A percentile compares a stretch with the other conserved stretches of the same genome.
Evolutionary conservation across 2,329 filamentous ascomycete species (phyloP).

Genomic region (Arthroderma sp.): DNA sequence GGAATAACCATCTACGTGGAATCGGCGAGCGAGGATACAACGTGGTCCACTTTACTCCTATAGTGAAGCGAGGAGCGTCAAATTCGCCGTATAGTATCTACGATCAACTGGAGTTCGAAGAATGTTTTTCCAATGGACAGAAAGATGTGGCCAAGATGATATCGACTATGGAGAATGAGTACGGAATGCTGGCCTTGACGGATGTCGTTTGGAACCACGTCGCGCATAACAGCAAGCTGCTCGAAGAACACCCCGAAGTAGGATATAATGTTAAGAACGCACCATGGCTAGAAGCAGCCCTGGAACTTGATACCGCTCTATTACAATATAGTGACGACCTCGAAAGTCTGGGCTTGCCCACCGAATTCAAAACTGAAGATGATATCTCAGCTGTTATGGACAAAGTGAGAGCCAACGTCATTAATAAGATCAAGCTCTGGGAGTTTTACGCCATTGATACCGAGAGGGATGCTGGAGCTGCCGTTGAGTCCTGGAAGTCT

Average conservation of each 20-base stretch:
- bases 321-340: conserved; percentile 51
- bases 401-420: conserved; percentile 66
- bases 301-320: conserved; percentile 70
- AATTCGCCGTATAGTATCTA: conserved; percentile 97
- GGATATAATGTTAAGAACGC: conserved; percentile 91
- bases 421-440: conserved; percentile 71
- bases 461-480: conserved; percentile 55
- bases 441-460: conserved; percentile 84
- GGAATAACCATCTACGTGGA: conserved; percentile 76
- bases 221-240: conserved; percentile 87
- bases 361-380: conserved; percentile 54
- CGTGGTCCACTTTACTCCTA: conserved; percentile 95
- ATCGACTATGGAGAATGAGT: conserved; percentile 67
- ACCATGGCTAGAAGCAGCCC: conserved; percentile 53
- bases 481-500: conserved; percentile 58
- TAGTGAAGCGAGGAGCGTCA: conserved; percentile 76
- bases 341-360: conserved; percentile 60
- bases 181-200: conserved; percentile 75
- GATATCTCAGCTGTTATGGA: conserved; percentile 76
- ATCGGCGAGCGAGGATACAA: conserved; percentile 92
- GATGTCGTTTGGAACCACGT: conserved; percentile 99
- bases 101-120: conserved; percentile 81
- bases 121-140: conserved; percentile 75
- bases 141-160: conserved; percentile 67
- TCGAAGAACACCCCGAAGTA: conserved; percentile 85